Conservation (phyloP, 2,329 filamentous ascomycete genomes). For the Elsinoe perseae region DNA sequence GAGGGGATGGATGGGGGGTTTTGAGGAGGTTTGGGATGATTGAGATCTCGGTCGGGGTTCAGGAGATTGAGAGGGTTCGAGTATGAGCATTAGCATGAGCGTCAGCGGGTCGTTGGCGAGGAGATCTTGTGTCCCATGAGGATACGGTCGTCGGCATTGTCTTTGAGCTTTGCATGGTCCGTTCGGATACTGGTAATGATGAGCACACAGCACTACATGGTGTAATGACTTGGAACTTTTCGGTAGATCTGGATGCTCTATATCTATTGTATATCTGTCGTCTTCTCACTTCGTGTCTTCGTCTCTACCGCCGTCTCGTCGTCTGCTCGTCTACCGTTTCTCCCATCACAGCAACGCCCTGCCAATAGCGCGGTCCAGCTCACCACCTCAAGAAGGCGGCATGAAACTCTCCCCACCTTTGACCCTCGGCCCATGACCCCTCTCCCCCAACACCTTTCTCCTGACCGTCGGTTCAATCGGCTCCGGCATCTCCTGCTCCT, state of each 20-base stretch:
- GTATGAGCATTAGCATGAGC: background rate
- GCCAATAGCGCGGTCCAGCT: background rate
- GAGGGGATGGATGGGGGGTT: background rate
- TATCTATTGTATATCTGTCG: background rate
- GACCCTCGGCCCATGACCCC: constrained; percentile 18
- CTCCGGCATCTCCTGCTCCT: background rate
- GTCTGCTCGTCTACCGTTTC: background rate
- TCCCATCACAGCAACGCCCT: background rate
- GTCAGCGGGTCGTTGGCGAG: background rate
- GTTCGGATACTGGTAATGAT: background rate
- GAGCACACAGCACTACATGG: background rate
- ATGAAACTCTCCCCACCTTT: constrained; percentile 15
- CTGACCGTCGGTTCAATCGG: constrained; percentile 9
- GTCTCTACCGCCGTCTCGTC: background rate
- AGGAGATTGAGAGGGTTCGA: background rate
- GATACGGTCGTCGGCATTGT: background rate
- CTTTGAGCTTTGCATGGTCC: too few species aligned
- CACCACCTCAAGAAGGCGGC: constrained; percentile 7
- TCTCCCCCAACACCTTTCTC: constrained; percentile 16
- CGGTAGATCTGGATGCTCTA: background rate
- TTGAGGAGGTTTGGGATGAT: constrained; percentile 7
- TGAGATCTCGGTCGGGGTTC: too few species aligned
- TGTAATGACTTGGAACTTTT: background rate
- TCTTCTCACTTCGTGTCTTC: background rate
- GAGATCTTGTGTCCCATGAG: background rate